Conservation (phyloP, 441 rosid species). For the Aleurites moluccanus region DNA sequence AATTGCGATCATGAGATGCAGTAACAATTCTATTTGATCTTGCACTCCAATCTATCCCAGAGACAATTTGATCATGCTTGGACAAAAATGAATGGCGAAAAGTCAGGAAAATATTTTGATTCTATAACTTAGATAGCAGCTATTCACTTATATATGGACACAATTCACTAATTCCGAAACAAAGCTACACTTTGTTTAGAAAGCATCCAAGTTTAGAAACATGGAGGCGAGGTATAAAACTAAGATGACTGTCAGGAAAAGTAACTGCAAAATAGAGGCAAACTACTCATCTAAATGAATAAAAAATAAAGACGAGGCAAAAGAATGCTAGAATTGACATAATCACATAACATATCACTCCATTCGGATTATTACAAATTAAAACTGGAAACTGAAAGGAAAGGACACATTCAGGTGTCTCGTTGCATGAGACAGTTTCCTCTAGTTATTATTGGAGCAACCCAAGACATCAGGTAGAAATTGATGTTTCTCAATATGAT, state of each 20-base stretch:
- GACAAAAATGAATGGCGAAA: slow-evolving; percentile 6
- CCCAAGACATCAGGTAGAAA: background rate
- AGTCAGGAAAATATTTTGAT: background rate
- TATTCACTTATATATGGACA: background rate
- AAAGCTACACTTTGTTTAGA: no score
- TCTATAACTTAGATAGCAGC: background rate
- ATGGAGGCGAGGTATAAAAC: background rate
- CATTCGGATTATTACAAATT: background rate
- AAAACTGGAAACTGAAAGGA: background rate
- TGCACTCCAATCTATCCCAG: slow-evolving; percentile 97
- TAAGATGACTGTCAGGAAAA: background rate
- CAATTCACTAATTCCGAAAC: background rate
- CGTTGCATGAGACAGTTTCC: background rate
- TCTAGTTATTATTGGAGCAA: background rate
- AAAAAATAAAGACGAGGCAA: background rate
- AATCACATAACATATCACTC: background rate
- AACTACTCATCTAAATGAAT: background rate
- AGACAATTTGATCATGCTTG: slow-evolving; percentile 97
- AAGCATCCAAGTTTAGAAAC: background rate
- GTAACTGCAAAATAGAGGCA: background rate
- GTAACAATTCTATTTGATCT: slow-evolving; percentile 83
- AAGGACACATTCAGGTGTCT: background rate
- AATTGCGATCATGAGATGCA: slow-evolving; percentile 93
- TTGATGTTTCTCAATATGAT: background rate
- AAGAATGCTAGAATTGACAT: background rate